phyloP scores from a whole-genome alignment of 1,284 basidiomycete genomes.

The Rhodotorula sp. region DNA sequence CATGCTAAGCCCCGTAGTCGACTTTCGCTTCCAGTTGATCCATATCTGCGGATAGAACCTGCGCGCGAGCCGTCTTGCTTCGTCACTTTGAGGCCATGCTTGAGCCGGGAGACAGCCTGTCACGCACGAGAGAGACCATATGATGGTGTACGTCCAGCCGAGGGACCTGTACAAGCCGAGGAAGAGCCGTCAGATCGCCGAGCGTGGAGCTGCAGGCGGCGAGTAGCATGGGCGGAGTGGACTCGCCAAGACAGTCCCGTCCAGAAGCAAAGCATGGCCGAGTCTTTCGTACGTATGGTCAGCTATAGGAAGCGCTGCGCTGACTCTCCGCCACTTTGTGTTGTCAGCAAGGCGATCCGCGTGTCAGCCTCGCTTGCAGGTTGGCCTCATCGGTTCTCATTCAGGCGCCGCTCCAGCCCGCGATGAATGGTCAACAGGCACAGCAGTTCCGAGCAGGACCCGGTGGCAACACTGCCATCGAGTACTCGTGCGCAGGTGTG shows the following conservation, averaged over 20 bases:
- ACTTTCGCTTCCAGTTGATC: conserved; percentile 51
- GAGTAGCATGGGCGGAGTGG: neutral
- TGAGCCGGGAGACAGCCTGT: neutral
- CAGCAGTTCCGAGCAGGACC: neutral
- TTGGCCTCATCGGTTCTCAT: too few relatives aligned
- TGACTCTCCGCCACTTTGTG: too few relatives aligned
- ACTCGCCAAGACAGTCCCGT: conserved; percentile 6
- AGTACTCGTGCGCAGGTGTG: conserved; percentile 89
- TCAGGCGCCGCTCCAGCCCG: too few relatives aligned
- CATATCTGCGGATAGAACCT: conserved; percentile 53
- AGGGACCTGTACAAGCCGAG: conserved; percentile 11
- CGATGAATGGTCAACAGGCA: conserved; percentile 14
- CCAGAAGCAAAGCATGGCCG: neutral
- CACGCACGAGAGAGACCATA: conserved; percentile 32
- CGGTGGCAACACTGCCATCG: conserved; percentile 52
- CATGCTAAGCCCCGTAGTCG: conserved; percentile 48
- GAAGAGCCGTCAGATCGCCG: neutral
- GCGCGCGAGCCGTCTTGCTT: neutral
- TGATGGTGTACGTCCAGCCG: conserved; percentile 32
- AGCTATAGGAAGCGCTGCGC: too few relatives aligned
- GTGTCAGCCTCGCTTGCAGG: too few relatives aligned
- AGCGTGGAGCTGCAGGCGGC: neutral
- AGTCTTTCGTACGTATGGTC: too few relatives aligned
- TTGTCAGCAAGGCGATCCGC: too few relatives aligned
- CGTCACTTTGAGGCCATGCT: neutral